Base-by-base conservation (phyloP, 805 yeast species). In the Hanseniaspora lachancei region DNA sequence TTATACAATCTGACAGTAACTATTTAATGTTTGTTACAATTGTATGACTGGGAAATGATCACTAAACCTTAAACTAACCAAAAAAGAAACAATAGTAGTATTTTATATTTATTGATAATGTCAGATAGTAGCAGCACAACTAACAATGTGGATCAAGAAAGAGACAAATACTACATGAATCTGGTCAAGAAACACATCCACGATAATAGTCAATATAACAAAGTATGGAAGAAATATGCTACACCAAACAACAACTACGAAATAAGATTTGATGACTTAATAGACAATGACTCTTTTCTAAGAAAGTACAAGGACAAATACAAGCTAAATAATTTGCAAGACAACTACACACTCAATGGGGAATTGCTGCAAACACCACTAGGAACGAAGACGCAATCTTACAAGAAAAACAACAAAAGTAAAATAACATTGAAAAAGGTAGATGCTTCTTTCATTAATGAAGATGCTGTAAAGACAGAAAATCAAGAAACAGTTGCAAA, bases 231-330 rank as follows among this genome's bases (percentile, higher is more conserved):
- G 36, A 43, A 53, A 21, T 53, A 53, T 32, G 15, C 39, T 6
- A 34, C n/a, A 4, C 42, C 42, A 8, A 34, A 46, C 9, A 46
- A 27, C 20, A 53, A 38, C 16, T 46, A 39, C 34, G 32, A 46
- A 29, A 35, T 86, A 57, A 93, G 89, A 67, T 88, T 89, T 62
- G 78, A 75, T 43, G 66, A 75, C 1, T 75, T 85, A 58, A 46
- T 46, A 32, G 49, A 46, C 5, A 79, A 87, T 3, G 78, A 78
- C 44, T 75, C 72, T 0, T 75, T 81, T n/a, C 72, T 91, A 50
- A 76, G 93, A 56, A 78, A 76, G 54, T 93, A 91, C 72, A 76
- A 81, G 60, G 76, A 74, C 50, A 72, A 77, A 50, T 84, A 82
- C 66, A 73, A 72, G 39, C 71, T 87, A 52, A 46, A 50, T 13